Conservation (phyloP, 305 asterid species). For the Fraxinus sp. region DNA sequence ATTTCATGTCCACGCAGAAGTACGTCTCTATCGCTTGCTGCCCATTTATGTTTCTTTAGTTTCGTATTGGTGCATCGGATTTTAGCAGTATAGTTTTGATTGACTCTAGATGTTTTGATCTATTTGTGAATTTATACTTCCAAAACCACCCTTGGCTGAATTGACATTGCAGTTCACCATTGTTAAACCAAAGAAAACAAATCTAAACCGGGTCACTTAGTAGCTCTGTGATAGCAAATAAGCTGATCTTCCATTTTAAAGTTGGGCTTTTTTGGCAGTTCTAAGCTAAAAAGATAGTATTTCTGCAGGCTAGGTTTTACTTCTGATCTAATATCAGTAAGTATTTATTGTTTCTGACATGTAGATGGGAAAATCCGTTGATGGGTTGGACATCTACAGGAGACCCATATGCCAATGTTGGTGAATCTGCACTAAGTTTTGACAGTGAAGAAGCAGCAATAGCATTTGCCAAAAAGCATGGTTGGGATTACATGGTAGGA, state of each 20-base stretch:
- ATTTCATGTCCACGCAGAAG: conserved; percentile 85
- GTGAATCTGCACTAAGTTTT: conserved; percentile 78
- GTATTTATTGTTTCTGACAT: neutral
- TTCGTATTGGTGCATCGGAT: neutral
- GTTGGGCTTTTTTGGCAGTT: neutral
- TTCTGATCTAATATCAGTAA: neutral
- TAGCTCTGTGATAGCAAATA: neutral
- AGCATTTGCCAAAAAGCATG: conserved; percentile 80
- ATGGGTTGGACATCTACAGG: conserved; percentile 99
- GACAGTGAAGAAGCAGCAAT: conserved; percentile 90
- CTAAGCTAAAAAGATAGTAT: neutral
- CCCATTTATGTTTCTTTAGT: neutral
- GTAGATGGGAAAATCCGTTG: conserved; percentile 98
- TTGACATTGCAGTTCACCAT: neutral
- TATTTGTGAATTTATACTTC: neutral
- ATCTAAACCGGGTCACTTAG: neutral
- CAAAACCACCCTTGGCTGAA: neutral
- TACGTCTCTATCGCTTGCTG: conserved; percentile 31
- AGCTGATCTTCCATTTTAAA: neutral
- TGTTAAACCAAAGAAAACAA: neutral
- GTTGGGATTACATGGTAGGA: conserved; percentile 86
- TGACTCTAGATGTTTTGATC: neutral
- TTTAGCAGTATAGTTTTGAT: neutral
- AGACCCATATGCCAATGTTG: conserved; percentile 96
- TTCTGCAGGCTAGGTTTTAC: neutral